These are phyloP conservation scores for Parachlorella kessleri DNA, from an alignment of 139 green algal species.

Conservation along the genomic window DNA sequence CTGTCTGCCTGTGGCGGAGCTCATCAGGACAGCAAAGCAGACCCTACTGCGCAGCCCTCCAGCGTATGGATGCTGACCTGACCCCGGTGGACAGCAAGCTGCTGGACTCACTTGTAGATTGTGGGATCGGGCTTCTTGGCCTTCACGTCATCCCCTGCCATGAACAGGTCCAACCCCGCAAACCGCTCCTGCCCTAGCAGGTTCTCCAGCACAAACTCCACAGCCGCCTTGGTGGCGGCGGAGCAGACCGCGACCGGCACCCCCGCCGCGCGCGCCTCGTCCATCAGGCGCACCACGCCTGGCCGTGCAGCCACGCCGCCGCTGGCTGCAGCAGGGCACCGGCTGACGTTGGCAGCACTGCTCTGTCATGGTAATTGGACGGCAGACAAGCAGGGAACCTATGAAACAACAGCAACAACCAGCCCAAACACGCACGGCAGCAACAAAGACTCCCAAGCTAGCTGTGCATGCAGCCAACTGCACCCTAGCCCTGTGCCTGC, in stretches of 20 bases:
- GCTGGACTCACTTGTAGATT: slow-evolving; percentile 66
- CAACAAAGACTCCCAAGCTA: too few species aligned
- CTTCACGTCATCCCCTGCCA: slow-evolving; percentile 76
- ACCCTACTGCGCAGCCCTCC: not conserved
- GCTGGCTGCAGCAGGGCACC: slow-evolving; percentile 37
- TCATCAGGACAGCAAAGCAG: too few species aligned
- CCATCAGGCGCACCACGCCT: slow-evolving; percentile 82
- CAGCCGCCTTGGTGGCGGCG: slow-evolving; percentile 87
- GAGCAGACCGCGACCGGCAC: slow-evolving; percentile 84
- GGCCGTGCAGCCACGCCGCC: slow-evolving; percentile 63
- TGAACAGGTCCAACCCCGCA: slow-evolving; percentile 81
- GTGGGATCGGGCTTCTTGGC: slow-evolving; percentile 82
- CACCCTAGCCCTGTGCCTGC: too few species aligned
- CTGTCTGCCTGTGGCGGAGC: too few species aligned
- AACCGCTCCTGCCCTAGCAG: slow-evolving; percentile 84
- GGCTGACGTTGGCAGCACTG: too few species aligned
- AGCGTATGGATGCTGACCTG: too few species aligned
- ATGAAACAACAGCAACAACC: too few species aligned
- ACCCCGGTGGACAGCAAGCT: too few species aligned
- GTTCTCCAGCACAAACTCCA: slow-evolving; percentile 72
- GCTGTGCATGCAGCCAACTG: too few species aligned
- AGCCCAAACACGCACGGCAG: too few species aligned
- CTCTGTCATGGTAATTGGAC: too few species aligned
- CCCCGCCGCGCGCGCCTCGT: slow-evolving; percentile 72
- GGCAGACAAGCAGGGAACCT: too few species aligned